These are phyloP conservation scores for Eutrema heterophyllum DNA, from an alignment of 345 rosid genomes.

Conservation along the genomic window DNA sequence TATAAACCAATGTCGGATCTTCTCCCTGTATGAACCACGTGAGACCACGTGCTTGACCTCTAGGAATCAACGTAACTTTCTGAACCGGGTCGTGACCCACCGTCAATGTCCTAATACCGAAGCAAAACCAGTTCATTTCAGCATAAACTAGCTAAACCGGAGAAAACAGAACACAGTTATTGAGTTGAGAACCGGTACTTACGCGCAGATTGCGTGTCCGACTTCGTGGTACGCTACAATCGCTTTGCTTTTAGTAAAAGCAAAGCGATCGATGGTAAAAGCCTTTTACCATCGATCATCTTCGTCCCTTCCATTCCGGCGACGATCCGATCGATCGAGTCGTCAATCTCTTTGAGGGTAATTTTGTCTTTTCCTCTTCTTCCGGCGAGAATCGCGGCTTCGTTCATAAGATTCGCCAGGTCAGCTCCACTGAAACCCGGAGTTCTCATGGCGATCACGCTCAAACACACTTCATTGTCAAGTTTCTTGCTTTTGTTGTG, in stretches of 20 bases:
- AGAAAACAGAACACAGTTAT: neutral
- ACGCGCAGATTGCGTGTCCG: constrained; percentile 70
- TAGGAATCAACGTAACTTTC: constrained; percentile 59
- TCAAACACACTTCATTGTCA: constrained; percentile 46
- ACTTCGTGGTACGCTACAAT: constrained; percentile 71
- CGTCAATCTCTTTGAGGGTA: constrained; percentile 55
- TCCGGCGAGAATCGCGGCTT: constrained; percentile 75
- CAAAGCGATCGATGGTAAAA: too few species aligned
- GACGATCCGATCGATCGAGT: constrained; percentile 60
- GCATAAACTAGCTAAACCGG: neutral
- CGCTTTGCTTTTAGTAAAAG: constrained; percentile 58
- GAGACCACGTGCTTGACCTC: constrained; percentile 85
- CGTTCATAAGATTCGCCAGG: constrained; percentile 75
- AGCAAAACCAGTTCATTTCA: neutral
- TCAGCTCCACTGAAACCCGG: constrained; percentile 88
- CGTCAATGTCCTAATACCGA: constrained; percentile 45
- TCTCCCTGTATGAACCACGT: constrained; percentile 71
- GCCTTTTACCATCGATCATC: constrained; percentile 73
- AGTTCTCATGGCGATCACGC: constrained; percentile 63
- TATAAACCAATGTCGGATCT: constrained; percentile 54
- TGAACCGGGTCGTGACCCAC: constrained; percentile 70
- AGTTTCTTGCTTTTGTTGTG: constrained; percentile 69
- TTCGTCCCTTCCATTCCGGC: constrained; percentile 78
- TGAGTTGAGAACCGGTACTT: constrained; percentile 18
- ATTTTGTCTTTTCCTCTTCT: constrained; percentile 60